Base-by-base conservation (phyloP, 2,329 filamentous ascomycete genomes). In the Fusarium burgessii region DNA sequence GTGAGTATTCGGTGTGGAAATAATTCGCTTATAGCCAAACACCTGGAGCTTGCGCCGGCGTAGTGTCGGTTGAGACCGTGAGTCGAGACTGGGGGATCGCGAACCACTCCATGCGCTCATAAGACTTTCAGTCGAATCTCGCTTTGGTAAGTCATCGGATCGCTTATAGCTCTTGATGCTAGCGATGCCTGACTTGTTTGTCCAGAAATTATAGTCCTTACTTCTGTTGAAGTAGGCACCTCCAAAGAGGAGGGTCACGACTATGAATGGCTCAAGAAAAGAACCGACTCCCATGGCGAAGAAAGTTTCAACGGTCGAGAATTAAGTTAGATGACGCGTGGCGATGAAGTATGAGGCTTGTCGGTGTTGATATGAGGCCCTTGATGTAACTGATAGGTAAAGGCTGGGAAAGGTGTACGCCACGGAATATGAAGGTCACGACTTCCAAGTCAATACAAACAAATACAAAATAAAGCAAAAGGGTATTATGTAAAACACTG, bases 221-320 rank as follows among this genome's bases (percentile, higher is more conserved):
- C 80, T 82, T 63, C 82, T 80, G 74, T 84, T 84, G 74, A 84
- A 79, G 75, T 77, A 84, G 36, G 82, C 80, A n/a, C 82, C 82
- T 61, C 82, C 82, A 45, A 83, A 83, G 32, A 84, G 78, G 23
- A 84, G 78, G 29, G 80, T 80, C 58, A 84, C 78, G 54, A 84
- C 82, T 35, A 83, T 76, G 45, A 84, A 77, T 25, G 82, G 82
- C 70, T 84, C 82, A 54, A 82, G 74, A 60, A 84, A 78, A 12
- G 81, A 79, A 47, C 82, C 82, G 62, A 83, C 71, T 57, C 78
- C 78, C 82, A 84, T 84, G 23, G 40, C 66, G 51, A 56, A 60
- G 41, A 46, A 33, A 11, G 15, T 49, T 54, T 12, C n/a, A 45
- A 33, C 20, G 13, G 8, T 17, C 23, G 15, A 29, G 11, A 7